Evolutionary conservation across 2,329 filamentous ascomycete genomes (phyloP).

Genomic region (Dichotomopilus funicola): DNA sequence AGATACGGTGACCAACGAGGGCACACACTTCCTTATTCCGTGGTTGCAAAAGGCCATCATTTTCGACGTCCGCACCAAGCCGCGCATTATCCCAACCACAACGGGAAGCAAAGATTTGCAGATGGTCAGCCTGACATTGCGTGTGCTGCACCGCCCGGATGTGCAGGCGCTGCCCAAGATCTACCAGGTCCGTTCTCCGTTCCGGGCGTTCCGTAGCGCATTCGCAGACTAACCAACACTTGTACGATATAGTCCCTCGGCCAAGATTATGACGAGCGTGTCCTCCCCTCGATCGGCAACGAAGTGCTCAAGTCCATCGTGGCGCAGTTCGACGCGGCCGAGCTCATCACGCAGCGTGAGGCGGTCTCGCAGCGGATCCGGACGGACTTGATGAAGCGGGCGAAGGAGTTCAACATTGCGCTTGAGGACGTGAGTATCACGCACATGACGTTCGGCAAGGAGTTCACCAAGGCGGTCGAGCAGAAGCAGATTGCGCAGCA

Average conservation of each 20-base stretch:
- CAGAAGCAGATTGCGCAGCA: constrained; percentile 99
- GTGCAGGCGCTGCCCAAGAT: constrained; percentile 92
- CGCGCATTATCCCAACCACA: constrained; percentile 93
- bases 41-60: constrained; percentile 94
- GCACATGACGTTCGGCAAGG: constrained; percentile 99
- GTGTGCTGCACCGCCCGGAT: constrained; percentile 90
- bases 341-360: constrained; percentile 98
- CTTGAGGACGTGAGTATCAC: constrained; percentile 99
- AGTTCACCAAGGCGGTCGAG: constrained; percentile 97
- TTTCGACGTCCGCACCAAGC: constrained; percentile 96
- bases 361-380: constrained; percentile 94
- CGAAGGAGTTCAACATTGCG: constrained; percentile 96
- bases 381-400: constrained; percentile 83
- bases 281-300: constrained; percentile 97
- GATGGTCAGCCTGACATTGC: constrained; percentile 97
- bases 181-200: constrained; percentile 72
- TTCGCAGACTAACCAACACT: background rate
- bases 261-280: constrained; percentile 96
- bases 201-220: background rate
- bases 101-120: constrained; percentile 98
- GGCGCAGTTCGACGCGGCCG: constrained; percentile 95
- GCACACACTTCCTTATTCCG: constrained; percentile 91
- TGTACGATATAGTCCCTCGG: constrained; percentile 68
- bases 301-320: constrained; percentile 99
- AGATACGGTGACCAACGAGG: constrained; percentile 87